Evolutionary conservation across 208 protist genomes (phyloP), one percentile per base, ranked within the genome.

Genomic region (Borovskyia barvae): DNA sequence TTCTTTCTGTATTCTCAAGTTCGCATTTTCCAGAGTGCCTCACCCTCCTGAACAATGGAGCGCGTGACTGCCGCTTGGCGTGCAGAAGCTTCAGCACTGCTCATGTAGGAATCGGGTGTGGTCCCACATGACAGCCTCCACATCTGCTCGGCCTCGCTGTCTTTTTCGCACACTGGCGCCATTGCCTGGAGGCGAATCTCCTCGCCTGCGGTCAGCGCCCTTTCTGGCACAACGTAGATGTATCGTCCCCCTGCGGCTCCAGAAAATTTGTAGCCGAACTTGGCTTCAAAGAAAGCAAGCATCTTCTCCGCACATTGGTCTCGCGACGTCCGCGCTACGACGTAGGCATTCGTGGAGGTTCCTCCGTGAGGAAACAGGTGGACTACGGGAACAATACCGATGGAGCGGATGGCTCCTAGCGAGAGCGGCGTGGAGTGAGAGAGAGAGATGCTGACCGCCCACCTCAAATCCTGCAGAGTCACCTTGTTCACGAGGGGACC

Each of bases 401-500:
- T 93, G 0, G 86, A 93, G 7, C 72, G 60, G 9, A 71, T 65
- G 1, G 85, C 51, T 19, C 77, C 83, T 33, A 95, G 81, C 9
- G 67, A 69, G 5, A 95, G 78, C 20, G 90, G 86, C 11, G 90
- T 95, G 46, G 90, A 82, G 41, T 95, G 90, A 5, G 90, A 95
- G 11, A 95, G 67, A 35, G 80, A 90, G 3, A 92, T 76, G 46
- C 77, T 88, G 5, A 95, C 90, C 1, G 85, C 85, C 86, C 90
- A 95, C n/a, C 76, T 75, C 29, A 95, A 71, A n/a, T 91, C 81
- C 17, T 79, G 50, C 41, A 71, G 63, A 9, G 82, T 60, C 42
- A 95, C 62, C 69, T 93, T 93, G 63, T 88, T 89, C 29, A 93
- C 86, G 49, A 93, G 74, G n/a, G 90, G 90, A 0, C 90, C 90